Conservation (phyloP, 352 stramenopile species). For the Thraustochytrium sp. region DNA sequence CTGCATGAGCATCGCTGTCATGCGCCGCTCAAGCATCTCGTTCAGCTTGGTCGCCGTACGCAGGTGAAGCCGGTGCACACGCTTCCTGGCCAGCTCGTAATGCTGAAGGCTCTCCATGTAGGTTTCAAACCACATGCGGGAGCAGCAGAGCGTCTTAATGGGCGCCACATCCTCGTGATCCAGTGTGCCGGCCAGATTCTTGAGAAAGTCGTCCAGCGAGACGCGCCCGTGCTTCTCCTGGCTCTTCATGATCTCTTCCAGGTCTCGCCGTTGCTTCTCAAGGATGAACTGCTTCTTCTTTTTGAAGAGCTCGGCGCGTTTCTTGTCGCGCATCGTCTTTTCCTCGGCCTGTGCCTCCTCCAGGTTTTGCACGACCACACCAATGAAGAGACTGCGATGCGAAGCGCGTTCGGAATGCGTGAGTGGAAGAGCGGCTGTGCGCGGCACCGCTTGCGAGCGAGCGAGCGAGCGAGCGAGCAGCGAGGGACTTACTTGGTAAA, state of each 20-base stretch:
- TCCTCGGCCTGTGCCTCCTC: constrained; percentile 31
- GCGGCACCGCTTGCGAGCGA: no score
- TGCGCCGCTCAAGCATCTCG: constrained; percentile 29
- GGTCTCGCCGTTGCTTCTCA: constrained; percentile 21
- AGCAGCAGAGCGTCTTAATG: constrained; percentile 39
- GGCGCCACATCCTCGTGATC: constrained; percentile 32
- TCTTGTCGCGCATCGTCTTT: constrained; percentile 13
- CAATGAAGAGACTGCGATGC: constrained; percentile 20
- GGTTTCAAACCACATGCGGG: constrained; percentile 40
- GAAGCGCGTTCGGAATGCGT: no score
- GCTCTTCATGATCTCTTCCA: constrained; percentile 37
- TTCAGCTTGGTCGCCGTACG: constrained; percentile 15
- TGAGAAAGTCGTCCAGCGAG: constrained; percentile 35
- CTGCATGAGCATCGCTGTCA: constrained; percentile 15
- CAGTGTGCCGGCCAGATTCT: constrained; percentile 18
- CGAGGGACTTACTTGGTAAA: constrained; percentile 17
- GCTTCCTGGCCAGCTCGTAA: constrained; percentile 17
- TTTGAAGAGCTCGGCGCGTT: constrained; percentile 12
- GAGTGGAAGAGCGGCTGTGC: no score
- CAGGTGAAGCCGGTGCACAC: constrained; percentile 14
- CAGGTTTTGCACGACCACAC: constrained; percentile 37
- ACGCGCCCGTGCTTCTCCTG: constrained; percentile 26
- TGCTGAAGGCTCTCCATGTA: constrained; percentile 3
- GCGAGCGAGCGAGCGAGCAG: no score
- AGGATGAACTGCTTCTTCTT: constrained; percentile 32